phyloP scores from a whole-genome alignment of 129 eudicot genomes.

The Tagetes patula region DNA sequence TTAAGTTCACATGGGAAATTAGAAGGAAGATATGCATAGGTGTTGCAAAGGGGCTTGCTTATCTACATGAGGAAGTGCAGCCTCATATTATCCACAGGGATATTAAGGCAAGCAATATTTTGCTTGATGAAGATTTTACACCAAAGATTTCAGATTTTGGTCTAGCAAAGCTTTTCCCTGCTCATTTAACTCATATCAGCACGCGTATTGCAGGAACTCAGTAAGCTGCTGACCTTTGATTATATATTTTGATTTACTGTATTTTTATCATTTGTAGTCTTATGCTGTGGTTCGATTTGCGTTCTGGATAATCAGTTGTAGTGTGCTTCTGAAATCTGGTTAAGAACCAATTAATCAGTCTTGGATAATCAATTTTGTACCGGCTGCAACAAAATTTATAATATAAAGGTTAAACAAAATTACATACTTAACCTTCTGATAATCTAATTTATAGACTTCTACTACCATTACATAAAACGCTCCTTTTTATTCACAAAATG shows the following conservation, averaged over 20 bases:
- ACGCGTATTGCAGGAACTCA: conserved; percentile 88
- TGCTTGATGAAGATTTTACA: conserved; percentile 79
- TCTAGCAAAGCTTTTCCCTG: conserved; percentile 83
- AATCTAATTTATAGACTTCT: background rate
- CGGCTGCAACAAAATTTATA: background rate
- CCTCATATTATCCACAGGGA: conserved; percentile 89
- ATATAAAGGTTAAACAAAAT: background rate
- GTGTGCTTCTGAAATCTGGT: background rate
- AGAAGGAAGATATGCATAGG: conserved; percentile 72
- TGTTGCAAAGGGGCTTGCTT: conserved; percentile 72
- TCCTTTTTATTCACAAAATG: background rate
- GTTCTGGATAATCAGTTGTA: background rate
- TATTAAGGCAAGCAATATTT: conserved; percentile 88
- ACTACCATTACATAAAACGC: background rate
- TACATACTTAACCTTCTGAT: background rate
- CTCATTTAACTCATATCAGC: conserved; percentile 74
- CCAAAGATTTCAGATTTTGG: conserved; percentile 95
- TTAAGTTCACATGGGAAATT: conserved; percentile 65
- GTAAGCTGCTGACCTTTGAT: conserved; percentile 47
- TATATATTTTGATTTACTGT: background rate
- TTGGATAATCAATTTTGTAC: background rate
- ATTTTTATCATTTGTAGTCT: background rate
- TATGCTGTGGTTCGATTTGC: background rate
- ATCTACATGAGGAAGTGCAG: conserved; percentile 76
- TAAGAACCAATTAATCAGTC: background rate